Percentiles rank a stretch among this genome's conserved stretches.
Evolutionary conservation across 129 eudicot genomes (phyloP).

Genomic region (Saposhnikovia divaricata): DNA sequence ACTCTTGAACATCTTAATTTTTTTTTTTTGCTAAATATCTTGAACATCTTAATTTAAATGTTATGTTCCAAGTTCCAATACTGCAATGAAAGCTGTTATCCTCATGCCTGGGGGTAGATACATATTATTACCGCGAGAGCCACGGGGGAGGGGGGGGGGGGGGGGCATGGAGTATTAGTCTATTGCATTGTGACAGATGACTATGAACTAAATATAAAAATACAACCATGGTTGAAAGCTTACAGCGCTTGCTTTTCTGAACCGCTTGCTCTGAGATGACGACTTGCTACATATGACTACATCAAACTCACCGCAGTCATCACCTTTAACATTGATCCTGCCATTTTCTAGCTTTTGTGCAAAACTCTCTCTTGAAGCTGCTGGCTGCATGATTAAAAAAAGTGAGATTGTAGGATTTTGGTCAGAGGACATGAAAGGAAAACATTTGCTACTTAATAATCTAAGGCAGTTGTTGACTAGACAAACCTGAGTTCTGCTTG

Average conservation of each 20-base stretch:
- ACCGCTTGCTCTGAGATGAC: conserved; percentile 54
- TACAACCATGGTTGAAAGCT: neutral
- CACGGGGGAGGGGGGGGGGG: neutral
- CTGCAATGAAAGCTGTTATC: neutral
- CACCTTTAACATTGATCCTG: conserved; percentile 27
- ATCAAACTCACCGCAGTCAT: conserved; percentile 28
- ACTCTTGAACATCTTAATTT: no score
- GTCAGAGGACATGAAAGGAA: neutral
- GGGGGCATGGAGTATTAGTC: neutral
- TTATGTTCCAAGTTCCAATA: neutral
- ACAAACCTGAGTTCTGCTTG: conserved; percentile 70
- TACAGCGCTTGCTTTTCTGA: conserved; percentile 93
- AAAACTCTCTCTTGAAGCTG: conserved; percentile 84
- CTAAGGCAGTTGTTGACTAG: neutral
- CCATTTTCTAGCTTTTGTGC: conserved; percentile 45
- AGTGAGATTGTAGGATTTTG: neutral
- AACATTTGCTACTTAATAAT: neutral
- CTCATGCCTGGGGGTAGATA: neutral
- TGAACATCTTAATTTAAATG: neutral
- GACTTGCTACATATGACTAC: conserved; percentile 48
- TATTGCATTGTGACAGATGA: neutral
- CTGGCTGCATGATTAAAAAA: conserved; percentile 45
- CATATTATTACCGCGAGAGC: no score
- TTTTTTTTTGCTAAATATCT: no score
- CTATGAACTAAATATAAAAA: neutral